Base-by-base conservation (phyloP, 2,329 filamentous ascomycete genomes). In the Trichoderma koningii region DNA sequence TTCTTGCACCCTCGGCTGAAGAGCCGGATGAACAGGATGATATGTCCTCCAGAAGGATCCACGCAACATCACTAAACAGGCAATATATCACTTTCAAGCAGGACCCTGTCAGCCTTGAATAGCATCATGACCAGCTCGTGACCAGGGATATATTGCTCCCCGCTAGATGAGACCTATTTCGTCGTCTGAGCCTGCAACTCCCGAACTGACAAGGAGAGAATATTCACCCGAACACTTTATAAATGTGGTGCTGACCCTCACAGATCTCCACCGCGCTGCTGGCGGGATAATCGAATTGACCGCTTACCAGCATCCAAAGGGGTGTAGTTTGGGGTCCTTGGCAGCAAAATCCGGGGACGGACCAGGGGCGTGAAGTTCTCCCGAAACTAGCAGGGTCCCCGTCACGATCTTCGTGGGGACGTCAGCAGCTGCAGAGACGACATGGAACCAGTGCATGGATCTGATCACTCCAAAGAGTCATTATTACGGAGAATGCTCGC, bases 171-270 rank as follows among this genome's bases (percentile, higher is more conserved):
- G 52, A 17, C 30, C 52, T 55, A 55, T 55, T 41, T 41, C 19
- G 19, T 55, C 19, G 7, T 5, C 7, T 15, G 17, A 17, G 7
- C 10, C 15, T 41, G n/a, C 30, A 55, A 38, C 19, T 38, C 52
- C 52, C 52, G 52, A 7, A 7, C 19, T 17, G 6, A 14, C 30
- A 38, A 48, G 55, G 55, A 41, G 44, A 59, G 28, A 48, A 59
- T 48, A 59, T 59, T 10, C 30, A 23, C 55, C 55, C 55, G 55
- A 59, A 23, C 7, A 45, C 28, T 55, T 12, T 34, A 14, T 59
- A 17, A 59, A n/a, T n/a, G 10, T 1, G n/a, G 30, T 38, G 30
- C 21, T 48, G 21, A 26, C 30, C 14, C 15, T 14, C 7, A n/a
- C 19, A n/a, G 10, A 21, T 30, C 28, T 38, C n/a, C 5, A 10